Conservation (phyloP, 2,329 filamentous ascomycete genomes). For the Beauveria brongniartii region DNA sequence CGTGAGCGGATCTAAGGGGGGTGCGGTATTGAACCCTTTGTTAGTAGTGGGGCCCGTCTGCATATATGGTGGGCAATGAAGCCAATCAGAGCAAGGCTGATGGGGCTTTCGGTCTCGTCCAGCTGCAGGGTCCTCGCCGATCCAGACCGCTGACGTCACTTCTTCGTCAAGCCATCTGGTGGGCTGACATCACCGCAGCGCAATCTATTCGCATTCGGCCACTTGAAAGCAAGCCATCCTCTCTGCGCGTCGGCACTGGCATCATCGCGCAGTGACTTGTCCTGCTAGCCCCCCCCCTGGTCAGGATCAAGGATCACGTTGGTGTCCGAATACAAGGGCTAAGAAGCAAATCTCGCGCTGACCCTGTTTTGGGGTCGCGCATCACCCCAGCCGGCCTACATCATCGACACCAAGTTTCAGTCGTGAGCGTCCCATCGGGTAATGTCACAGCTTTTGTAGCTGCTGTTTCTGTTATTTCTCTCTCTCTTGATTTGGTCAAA, state of each 20-base stretch:
- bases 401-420: background rate
- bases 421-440: background rate
- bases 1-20: background rate
- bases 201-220: slow-evolving; percentile 5
- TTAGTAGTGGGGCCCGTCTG: background rate
- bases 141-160: slow-evolving; percentile 22
- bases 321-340: background rate
- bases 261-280: slow-evolving; percentile 8
- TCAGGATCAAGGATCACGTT: background rate
- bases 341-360: background rate
- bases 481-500: background rate
- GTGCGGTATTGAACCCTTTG: slow-evolving; percentile 5
- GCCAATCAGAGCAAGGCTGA: slow-evolving; percentile 12
- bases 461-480: background rate
- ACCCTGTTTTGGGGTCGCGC: background rate
- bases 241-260: background rate
- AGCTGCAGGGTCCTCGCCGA: slow-evolving; percentile 11
- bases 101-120: background rate
- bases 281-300: background rate
- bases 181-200: slow-evolving; percentile 19
- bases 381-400: background rate
- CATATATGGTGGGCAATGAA: background rate
- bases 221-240: background rate
- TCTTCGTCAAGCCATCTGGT: slow-evolving; percentile 9
- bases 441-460: background rate